Base-by-base conservation (phyloP, 805 yeast species). In the Kurtzmaniella fragi region DNA sequence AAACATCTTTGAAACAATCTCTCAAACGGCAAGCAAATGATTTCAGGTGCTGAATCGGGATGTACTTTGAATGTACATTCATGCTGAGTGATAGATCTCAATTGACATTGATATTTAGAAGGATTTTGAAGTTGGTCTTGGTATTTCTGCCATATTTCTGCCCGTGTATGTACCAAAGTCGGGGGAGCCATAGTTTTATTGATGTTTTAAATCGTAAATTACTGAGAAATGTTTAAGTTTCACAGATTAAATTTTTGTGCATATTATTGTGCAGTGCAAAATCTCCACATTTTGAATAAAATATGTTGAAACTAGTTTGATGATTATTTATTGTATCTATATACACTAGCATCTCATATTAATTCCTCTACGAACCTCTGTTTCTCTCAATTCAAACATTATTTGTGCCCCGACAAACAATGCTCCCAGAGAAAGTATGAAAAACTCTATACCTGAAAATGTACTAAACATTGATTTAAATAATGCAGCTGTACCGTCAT, bases 301-400 rank as follows among this genome's bases (percentile, higher is more conserved):
- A n/a, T n/a, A n/a, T n/a, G n/a, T n/a, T n/a, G n/a, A n/a, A n/a
- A n/a, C n/a, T 20, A 20, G 25, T 8, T 20, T 20, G 25, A 20
- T 8, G 8, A 20, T 20, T 20, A 5, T 5, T 20, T 20, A 20
- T 5, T 20, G 8, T 8, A 20, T 20, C 5, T 8, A 5, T 20
- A 20, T 20, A 20, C 8, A 10, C 39, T 44, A 84, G 56, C 97
- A 93, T 56, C 85, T 80, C 26, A 89, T 78, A 55, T 84, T 78
- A 13, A 91, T 73, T 2, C 97, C 97, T 31, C 75, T 70, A 52
- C 98, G 76, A 55, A 77, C 82, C 58, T 93, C 99, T 17, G 79
- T 65, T 56, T 88, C 95, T 50, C 99, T 74, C 42, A 85, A 62
- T 61, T 93, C 98, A 63, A 89, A 90, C 98, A 93, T 93, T 14